Base-by-base conservation (phyloP, 2,329 filamentous ascomycete genomes). In the Talaromyces sp. region DNA sequence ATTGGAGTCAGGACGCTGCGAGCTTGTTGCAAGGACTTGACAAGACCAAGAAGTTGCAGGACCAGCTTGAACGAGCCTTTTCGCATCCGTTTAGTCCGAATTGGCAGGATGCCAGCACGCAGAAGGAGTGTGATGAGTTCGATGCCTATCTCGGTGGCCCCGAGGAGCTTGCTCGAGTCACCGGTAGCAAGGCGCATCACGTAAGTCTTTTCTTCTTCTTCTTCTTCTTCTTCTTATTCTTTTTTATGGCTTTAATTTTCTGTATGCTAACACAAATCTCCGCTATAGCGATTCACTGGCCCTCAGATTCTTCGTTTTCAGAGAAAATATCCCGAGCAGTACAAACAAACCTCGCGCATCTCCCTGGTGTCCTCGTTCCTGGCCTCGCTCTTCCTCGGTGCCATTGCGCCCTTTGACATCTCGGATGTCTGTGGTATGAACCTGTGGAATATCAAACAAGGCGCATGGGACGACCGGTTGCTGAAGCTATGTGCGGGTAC, bases 31-130 rank as follows among this genome's bases (percentile, higher is more conserved):
- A 73, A 3, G 77, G 69, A 12, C 77, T 97, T 50, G 81, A 90
- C 65, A 71, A 82, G 2, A 76, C 76, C 21, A 84, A 83, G 71
- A 77, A 82, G 0, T 78, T 97, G 53, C 82, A 89, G 55, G 86
- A 89, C 62, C 92, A 96, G 77, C 79, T 97, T 27, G 77, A 79
- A 10, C 79, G 77, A 3, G 89, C 88, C 0, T 90, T 97, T 70
- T 89, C 92, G 17, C 89, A 95, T 73, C 87, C 89, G 4, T 92
- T 87, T 77, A 92, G 91, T 65, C 94, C 94, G 8, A 99, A 97
- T 74, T 99, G 94, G 94, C 94, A 97, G 77, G 94, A 99, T 74
- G 89, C 92, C 63, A 96, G 92, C 77, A 97, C 94, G 1, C 92
- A 97, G 78, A 82, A 82, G 65, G 90, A 99, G 77, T 97, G 92